phyloP scores from a whole-genome alignment of 2,329 filamentous ascomycete species.

The Harringtonia aguacate region DNA sequence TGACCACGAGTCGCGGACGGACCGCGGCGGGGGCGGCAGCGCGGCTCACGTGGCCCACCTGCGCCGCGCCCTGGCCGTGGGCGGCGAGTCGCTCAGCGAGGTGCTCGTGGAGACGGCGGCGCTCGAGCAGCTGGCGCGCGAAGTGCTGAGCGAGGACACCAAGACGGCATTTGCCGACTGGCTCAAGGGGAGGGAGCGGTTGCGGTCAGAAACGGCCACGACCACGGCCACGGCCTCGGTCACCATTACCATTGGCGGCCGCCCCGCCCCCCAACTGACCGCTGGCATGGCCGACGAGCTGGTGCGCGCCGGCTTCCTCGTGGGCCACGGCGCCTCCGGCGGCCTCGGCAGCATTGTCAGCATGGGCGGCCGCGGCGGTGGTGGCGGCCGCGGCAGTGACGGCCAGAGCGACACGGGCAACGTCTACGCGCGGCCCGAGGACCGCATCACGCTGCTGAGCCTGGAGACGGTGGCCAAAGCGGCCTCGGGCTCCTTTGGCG shows the following conservation, averaged over 20 bases:
- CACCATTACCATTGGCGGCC: constrained; percentile 7
- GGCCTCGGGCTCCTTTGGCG: constrained; percentile 56
- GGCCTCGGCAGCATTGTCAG: constrained; percentile 14
- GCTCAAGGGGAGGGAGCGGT: constrained; percentile 35
- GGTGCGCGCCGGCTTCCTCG: constrained; percentile 57
- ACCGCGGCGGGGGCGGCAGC: no score
- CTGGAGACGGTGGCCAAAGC: constrained; percentile 53
- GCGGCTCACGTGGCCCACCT: no score
- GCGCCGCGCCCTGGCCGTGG: constrained; percentile 24
- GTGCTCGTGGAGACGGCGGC: constrained; percentile 49
- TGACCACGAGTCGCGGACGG: not conserved
- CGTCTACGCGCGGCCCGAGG: constrained; percentile 37
- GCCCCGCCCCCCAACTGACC: constrained; percentile 20
- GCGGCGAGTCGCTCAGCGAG: constrained; percentile 31
- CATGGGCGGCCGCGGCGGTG: constrained; percentile 15
- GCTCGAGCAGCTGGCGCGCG: constrained; percentile 37
- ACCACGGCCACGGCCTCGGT: constrained; percentile 9
- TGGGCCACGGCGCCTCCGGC: constrained; percentile 26
- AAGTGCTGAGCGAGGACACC: constrained; percentile 28
- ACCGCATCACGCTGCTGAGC: constrained; percentile 44
- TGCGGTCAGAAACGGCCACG: constrained; percentile 15
- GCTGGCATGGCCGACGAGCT: constrained; percentile 43
- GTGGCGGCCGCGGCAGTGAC: not conserved
- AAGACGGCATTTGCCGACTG: constrained; percentile 40
- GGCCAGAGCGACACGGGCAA: constrained; percentile 16